Evolutionary conservation across 2,329 filamentous ascomycete genomes (phyloP).

Genomic region (Eutypa lata): DNA sequence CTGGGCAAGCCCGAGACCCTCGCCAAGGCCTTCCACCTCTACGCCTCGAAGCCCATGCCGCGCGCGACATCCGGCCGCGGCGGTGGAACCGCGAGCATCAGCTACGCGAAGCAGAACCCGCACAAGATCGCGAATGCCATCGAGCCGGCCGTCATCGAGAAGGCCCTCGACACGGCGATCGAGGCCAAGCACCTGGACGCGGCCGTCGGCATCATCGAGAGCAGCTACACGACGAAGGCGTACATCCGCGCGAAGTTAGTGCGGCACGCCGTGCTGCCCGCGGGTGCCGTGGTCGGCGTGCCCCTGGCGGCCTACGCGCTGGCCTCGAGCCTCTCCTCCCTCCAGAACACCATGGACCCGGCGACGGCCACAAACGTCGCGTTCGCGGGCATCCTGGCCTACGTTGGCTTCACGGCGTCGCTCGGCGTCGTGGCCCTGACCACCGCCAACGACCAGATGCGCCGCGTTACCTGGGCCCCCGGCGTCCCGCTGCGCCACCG

Average conservation of each 20-base stretch:
- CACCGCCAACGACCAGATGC: slow-evolving; percentile 93
- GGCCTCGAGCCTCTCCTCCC: slow-evolving; percentile 62
- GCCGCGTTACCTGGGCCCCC: slow-evolving; percentile 82
- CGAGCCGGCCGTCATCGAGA: slow-evolving; percentile 64
- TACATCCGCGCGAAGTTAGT: slow-evolving; percentile 67
- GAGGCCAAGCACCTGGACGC: slow-evolving; percentile 73
- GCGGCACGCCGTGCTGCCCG: slow-evolving; percentile 60
- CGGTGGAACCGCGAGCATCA: slow-evolving; percentile 28
- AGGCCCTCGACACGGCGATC: slow-evolving; percentile 77
- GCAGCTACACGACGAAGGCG: slow-evolving; percentile 63
- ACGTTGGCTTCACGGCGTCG: slow-evolving; percentile 75
- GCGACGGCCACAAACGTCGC: slow-evolving; percentile 72
- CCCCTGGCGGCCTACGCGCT: slow-evolving; percentile 69
- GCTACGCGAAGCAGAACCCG: slow-evolving; percentile 62
- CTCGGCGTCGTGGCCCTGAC: slow-evolving; percentile 81
- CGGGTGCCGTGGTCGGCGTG: slow-evolving; percentile 50
- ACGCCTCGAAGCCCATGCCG: slow-evolving; percentile 77
- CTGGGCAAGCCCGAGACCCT: slow-evolving; percentile 73
- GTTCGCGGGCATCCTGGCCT: slow-evolving; percentile 78
- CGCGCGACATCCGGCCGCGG: slow-evolving; percentile 52
- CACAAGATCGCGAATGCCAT: slow-evolving; percentile 70
- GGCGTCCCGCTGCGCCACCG: slow-evolving; percentile 77
- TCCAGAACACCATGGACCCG: slow-evolving; percentile 76
- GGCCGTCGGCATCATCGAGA: slow-evolving; percentile 72
- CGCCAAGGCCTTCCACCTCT: slow-evolving; percentile 76